phyloP scores from a whole-genome alignment of 139 green algal genomes.

The Bryopsis sp. region DNA sequence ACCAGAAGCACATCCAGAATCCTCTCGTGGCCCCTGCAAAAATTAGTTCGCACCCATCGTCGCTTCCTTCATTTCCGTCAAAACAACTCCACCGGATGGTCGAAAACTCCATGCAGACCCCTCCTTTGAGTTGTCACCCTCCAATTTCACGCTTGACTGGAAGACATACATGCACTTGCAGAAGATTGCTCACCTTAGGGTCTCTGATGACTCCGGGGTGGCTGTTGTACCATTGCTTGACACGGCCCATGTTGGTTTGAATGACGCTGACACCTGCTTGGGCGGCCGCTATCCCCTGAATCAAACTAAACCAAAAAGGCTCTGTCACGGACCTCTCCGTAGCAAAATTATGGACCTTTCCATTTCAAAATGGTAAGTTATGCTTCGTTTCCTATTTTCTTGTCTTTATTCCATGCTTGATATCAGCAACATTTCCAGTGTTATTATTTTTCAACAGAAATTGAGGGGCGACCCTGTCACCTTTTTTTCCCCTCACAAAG shows the following conservation, averaged over 20 bases:
- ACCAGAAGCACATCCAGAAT: slow-evolving; percentile 33
- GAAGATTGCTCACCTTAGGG: slow-evolving; percentile 34
- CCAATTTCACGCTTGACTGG: no score
- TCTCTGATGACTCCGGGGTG: slow-evolving; percentile 67
- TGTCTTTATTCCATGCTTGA: no score
- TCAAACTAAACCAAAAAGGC: slow-evolving; percentile 40
- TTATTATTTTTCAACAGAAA: no score
- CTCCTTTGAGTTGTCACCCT: no score
- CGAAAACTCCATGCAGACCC: no score
- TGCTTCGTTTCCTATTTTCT: no score
- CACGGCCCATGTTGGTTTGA: slow-evolving; percentile 63
- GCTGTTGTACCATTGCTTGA: slow-evolving; percentile 75
- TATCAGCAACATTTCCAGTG: no score
- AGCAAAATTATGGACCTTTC: no score
- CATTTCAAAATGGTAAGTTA: no score
- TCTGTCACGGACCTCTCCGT: not conserved
- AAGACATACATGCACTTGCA: not conserved
- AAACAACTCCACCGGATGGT: no score
- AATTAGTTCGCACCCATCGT: not conserved
- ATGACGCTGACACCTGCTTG: slow-evolving; percentile 68
- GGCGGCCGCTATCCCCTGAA: slow-evolving; percentile 58
- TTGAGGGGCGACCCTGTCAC: no score
- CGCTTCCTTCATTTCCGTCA: not conserved
- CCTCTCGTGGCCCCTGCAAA: slow-evolving; percentile 54
- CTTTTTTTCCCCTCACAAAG: no score